Base-by-base conservation (phyloP, 345 rosid species). In the Melastoma malabathricum region DNA sequence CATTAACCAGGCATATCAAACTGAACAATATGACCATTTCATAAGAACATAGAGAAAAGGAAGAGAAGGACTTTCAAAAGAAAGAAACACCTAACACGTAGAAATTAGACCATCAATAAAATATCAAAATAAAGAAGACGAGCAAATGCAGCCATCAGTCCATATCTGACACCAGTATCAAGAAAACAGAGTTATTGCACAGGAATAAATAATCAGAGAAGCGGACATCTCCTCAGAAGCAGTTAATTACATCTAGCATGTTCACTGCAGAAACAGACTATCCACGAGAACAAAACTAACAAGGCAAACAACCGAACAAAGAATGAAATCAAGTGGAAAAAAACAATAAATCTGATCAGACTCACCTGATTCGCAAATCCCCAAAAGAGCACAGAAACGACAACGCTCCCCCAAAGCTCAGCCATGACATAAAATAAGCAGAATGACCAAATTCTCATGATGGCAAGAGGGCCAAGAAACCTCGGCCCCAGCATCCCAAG, bases 341-440 rank as follows among this genome's bases (percentile, higher is more conserved):
- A 57, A 52, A 18, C 41, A 29, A 25, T 15, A 54, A 53, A 2
- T 29, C 9, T 29, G 38, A 29, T 29, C 38, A 14, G 48, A 8
- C 38, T 60, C 18, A 90, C 98, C 96, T 90, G 98, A 82, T 90
- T 90, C 25, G 98, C 98, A 50, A 86, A 80, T 12, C 98, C 98
- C 98, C 98, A 90, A 56, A 90, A 90, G 27, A 90, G 83, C 68
- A 90, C 98, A 18, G 98, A 90, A 60, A 90, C 55, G 43, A 90
- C 98, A 38, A 90, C 98, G 38, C 98, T 90, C 19, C 98, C 98
- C 96, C 98, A 90, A 68, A 86, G 80, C 71, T 90, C 98, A 66
- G 96, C 98, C 98, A 90, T 90, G 60, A 90, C 98, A 74, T 90
- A 90, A 67, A 90, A 90, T 78, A 90, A 72, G 72, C 96, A 86